Conservation (phyloP, 306 rosid species). For the Cicer judaicum region DNA sequence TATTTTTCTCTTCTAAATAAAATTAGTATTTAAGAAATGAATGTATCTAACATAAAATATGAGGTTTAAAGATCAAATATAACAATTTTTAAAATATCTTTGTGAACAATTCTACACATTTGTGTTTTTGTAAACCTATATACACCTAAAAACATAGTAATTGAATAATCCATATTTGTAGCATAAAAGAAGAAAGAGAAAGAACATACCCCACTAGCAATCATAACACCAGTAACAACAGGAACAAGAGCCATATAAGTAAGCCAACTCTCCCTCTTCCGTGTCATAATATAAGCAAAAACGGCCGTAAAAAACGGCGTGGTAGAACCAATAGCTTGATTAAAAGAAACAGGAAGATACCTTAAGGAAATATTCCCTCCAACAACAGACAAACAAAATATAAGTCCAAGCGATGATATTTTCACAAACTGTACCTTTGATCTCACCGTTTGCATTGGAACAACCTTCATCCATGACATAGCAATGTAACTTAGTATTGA, state of each 20-base stretch:
- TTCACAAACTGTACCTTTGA: constrained; percentile 52
- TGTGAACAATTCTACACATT: too few species aligned
- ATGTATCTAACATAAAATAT: too few species aligned
- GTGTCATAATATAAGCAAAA: constrained; percentile 52
- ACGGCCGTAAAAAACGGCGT: constrained; percentile 56
- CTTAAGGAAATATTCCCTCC: constrained; percentile 55
- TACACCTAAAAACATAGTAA: background rate
- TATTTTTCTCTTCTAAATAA: too few species aligned
- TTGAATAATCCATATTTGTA: background rate
- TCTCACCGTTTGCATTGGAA: constrained; percentile 48
- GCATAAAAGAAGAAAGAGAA: background rate
- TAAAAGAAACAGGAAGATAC: constrained; percentile 55
- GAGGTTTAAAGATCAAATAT: too few species aligned
- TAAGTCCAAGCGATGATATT: constrained; percentile 48
- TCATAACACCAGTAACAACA: constrained; percentile 55
- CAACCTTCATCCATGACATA: constrained; percentile 48
- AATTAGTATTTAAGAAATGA: too few species aligned
- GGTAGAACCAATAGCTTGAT: constrained; percentile 60
- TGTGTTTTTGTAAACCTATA: too few species aligned
- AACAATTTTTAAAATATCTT: too few species aligned
- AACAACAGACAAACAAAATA: constrained; percentile 56
- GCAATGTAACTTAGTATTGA: constrained; percentile 53
- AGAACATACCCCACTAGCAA: constrained; percentile 55
- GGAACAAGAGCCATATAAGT: constrained; percentile 51
- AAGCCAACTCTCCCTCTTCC: constrained; percentile 49